Conservation (phyloP, 2,329 filamentous ascomycete genomes). For the Scytalidium lignicola region DNA sequence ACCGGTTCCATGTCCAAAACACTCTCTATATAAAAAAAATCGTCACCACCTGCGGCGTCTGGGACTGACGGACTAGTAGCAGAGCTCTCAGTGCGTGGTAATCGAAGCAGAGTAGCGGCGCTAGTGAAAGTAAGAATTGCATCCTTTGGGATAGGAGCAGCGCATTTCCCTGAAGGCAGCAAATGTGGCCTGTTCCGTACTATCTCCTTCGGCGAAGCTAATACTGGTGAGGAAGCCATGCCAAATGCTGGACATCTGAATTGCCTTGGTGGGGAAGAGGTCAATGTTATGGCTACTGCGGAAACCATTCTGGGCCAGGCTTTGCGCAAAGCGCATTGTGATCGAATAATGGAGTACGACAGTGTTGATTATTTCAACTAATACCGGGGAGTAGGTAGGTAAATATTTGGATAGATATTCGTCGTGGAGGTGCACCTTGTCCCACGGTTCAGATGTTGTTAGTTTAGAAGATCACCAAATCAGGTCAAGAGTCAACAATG, state of each 20-base stretch:
- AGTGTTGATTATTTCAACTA: constrained; percentile 9
- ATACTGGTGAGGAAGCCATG: constrained; percentile 30
- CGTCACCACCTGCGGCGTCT: background rate
- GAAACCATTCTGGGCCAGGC: constrained; percentile 30
- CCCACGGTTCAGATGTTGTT: background rate
- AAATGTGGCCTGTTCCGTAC: constrained; percentile 31
- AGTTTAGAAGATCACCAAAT: background rate
- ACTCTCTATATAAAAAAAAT: background rate
- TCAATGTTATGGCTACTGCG: constrained; percentile 29
- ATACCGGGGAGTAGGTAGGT: too few relatives aligned
- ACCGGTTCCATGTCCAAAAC: background rate
- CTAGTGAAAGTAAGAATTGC: constrained; percentile 36
- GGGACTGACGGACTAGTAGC: constrained; percentile 3
- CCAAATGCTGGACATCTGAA: constrained; percentile 14
- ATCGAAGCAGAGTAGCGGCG: constrained; percentile 29
- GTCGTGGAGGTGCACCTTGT: too few relatives aligned
- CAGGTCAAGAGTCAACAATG: background rate
- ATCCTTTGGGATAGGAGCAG: constrained; percentile 32
- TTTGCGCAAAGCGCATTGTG: constrained; percentile 19
- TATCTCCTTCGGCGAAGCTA: constrained; percentile 48
- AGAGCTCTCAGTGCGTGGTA: constrained; percentile 2
- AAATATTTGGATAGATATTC: too few relatives aligned
- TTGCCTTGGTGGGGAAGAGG: constrained; percentile 19
- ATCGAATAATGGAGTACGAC: constrained; percentile 17
- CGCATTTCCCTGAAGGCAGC: constrained; percentile 33